A percentile compares a stretch with the other conserved stretches of the same genome.
Conservation (phyloP, 371 early-diverging fungal genomes). For the Cladochytrium tenue region DNA sequence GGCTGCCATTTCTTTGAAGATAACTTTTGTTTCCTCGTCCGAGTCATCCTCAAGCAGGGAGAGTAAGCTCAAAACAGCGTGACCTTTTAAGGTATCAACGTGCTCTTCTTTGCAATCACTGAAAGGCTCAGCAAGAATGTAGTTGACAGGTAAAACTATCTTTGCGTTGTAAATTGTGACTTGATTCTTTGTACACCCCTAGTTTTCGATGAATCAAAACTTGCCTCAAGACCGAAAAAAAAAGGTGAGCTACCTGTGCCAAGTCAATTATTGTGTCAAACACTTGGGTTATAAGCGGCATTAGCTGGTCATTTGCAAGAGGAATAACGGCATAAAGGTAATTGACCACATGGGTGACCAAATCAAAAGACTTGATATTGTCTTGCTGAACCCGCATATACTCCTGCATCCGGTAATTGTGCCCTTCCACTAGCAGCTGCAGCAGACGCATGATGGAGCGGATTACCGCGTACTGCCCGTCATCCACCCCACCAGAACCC, state of each 20-base stretch:
- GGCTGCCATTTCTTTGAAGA: constrained; percentile 52
- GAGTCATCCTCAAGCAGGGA: constrained; percentile 58
- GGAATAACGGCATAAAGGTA: constrained; percentile 56
- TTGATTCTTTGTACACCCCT: constrained; percentile 44
- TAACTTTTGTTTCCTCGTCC: constrained; percentile 47
- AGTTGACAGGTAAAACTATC: constrained; percentile 55
- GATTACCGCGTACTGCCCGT: constrained; percentile 46
- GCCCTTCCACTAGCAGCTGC: constrained; percentile 62
- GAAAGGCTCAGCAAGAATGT: constrained; percentile 42
- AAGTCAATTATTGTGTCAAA: constrained; percentile 61
- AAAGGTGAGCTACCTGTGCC: constrained; percentile 28
- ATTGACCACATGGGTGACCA: constrained; percentile 57
- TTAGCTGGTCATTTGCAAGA: constrained; percentile 38
- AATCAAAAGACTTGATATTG: constrained; percentile 60
- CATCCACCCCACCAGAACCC: constrained; percentile 26
- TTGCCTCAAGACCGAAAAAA: background rate
- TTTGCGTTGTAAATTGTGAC: constrained; percentile 56
- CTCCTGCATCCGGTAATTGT: constrained; percentile 54
- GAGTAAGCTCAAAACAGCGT: constrained; percentile 49
- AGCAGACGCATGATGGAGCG: constrained; percentile 54
- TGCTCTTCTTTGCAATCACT: constrained; percentile 18
- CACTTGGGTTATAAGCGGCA: constrained; percentile 54
- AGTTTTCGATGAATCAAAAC: background rate
- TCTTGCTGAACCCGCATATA: constrained; percentile 58
- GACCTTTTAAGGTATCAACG: constrained; percentile 50